Evolutionary conservation across 345 rosid genomes (phyloP).

Genomic region (Raphanus sativus): DNA sequence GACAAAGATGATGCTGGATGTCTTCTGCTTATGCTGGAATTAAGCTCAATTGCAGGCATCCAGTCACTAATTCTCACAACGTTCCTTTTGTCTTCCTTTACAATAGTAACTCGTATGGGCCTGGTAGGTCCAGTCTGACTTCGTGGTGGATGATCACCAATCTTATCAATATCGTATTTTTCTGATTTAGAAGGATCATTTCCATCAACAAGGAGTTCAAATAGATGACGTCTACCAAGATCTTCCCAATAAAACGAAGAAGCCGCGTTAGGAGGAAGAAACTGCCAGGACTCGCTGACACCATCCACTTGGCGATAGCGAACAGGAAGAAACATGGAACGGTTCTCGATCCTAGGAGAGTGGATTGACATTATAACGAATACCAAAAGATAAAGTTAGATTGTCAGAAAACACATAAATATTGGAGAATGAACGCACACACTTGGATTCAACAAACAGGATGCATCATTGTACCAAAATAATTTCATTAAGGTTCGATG

Average conservation of each 20-base stretch:
- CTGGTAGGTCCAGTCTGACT: conserved; percentile 57
- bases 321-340: conserved; percentile 80
- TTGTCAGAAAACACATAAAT: not conserved
- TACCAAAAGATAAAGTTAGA: conserved; percentile 11
- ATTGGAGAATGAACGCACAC: conserved; percentile 4
- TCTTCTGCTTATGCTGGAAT: conserved; percentile 40
- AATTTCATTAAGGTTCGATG: not conserved
- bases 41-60: conserved; percentile 87
- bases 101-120: conserved; percentile 75
- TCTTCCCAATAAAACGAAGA: conserved; percentile 96
- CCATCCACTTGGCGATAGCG: conserved; percentile 84
- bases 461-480: conserved; percentile 6
- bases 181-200: conserved; percentile 58
- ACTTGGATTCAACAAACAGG: conserved; percentile 18
- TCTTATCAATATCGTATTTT: conserved; percentile 78
- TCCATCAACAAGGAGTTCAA: conserved; percentile 81
- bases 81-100: conserved; percentile 82
- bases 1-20: conserved; percentile 43
- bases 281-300: conserved; percentile 77
- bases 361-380: conserved; percentile 17
- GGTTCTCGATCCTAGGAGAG: conserved; percentile 79
- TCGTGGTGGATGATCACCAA: conserved; percentile 68
- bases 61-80: conserved; percentile 79
- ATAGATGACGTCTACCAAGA: conserved; percentile 68
- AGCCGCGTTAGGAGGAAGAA: conserved; percentile 81